These are phyloP conservation scores for Limnomonas spitsbergensis DNA, from an alignment of 139 green algal genomes.

Conservation along the genomic window DNA sequence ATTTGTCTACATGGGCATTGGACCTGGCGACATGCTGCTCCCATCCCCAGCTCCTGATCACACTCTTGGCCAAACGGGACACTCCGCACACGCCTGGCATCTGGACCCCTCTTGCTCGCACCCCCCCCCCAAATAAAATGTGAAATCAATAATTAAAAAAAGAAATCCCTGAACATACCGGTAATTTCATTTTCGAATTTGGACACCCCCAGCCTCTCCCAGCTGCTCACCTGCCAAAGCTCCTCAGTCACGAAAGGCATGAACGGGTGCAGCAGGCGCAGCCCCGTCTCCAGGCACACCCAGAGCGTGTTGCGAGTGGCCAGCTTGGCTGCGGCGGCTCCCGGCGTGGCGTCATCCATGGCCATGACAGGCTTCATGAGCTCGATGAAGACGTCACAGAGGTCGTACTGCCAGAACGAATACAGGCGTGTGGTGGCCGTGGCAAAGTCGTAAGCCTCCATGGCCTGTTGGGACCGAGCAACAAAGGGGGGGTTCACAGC, in stretches of 20 bases:
- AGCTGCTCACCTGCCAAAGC: slow-evolving; percentile 81
- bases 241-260: slow-evolving; percentile 98
- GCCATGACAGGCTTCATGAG: slow-evolving; percentile 85
- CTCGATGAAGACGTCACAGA: slow-evolving; percentile 99
- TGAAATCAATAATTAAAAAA: no score
- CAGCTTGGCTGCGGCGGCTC: slow-evolving; percentile 47
- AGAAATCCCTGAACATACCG: no score
- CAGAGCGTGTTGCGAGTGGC: slow-evolving; percentile 71
- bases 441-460: slow-evolving; percentile 86
- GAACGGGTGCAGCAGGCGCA: slow-evolving; percentile 93
- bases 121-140: no score
- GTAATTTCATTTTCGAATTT: no score
- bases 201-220: no score
- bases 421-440: slow-evolving; percentile 78
- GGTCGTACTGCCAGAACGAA: slow-evolving; percentile 86
- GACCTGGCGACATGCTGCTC: no score
- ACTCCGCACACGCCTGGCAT: no score
- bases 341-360: slow-evolving; percentile 19
- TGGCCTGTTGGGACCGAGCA: slow-evolving; percentile 35
- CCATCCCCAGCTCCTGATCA: no score
- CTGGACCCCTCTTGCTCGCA: no score
- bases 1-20: no score
- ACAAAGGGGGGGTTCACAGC: neutral
- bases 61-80: no score
- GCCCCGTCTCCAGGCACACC: slow-evolving; percentile 78